Conservation (phyloP, 2,329 filamentous ascomycete species). For the Fusarium hostae region DNA sequence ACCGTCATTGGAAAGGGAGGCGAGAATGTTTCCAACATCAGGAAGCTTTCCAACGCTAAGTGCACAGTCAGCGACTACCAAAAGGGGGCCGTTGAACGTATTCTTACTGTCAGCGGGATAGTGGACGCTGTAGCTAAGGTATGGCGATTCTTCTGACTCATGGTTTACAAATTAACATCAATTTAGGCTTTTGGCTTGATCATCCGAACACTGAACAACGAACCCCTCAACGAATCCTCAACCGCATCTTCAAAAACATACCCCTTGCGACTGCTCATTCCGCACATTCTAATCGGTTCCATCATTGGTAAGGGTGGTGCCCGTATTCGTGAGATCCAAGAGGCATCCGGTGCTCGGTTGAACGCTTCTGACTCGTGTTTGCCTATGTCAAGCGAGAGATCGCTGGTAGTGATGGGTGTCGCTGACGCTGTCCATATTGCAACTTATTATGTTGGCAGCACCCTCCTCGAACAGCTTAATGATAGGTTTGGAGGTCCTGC, state of each 20-base stretch:
- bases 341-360: conserved; percentile 93
- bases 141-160: conserved; percentile 45
- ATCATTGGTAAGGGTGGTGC: conserved; percentile 98
- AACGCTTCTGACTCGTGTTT: conserved; percentile 97
- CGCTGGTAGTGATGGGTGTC: conserved; percentile 97
- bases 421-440: conserved; percentile 99
- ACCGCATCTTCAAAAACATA: conserved; percentile 97
- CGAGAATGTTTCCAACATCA: conserved; percentile 97
- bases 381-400: conserved; percentile 94
- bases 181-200: conserved; percentile 92
- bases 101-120: conserved; percentile 94
- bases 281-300: conserved; percentile 96
- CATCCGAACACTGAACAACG: conserved; percentile 97
- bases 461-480: conserved; percentile 95
- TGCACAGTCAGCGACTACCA: conserved; percentile 99
- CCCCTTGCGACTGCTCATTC: conserved; percentile 92
- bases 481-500: conserved; percentile 96
- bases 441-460: conserved; percentile 98
- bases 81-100: conserved; percentile 95
- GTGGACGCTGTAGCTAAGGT: conserved; percentile 98
- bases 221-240: conserved; percentile 87
- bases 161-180: conserved; percentile 43
- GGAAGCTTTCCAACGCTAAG: conserved; percentile 93
- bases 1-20: conserved; percentile 99
- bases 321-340: conserved; percentile 97